Base-by-base conservation (phyloP, 495 filamentous ascomycete species). In the Xylaria sp. region DNA sequence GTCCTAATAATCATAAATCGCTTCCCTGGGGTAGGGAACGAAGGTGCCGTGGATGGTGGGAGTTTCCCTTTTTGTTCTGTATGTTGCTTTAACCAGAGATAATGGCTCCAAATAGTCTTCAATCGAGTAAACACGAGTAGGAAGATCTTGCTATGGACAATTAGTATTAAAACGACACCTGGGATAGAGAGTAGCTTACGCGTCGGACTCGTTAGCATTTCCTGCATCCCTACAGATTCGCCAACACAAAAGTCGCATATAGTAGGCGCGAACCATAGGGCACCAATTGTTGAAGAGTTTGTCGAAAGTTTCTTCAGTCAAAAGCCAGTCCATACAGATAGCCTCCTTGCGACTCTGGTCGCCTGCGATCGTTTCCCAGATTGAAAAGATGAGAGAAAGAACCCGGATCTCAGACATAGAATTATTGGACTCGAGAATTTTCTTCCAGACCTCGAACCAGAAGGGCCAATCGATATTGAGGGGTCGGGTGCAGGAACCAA, bases 231-330 rank as follows among this genome's bases (percentile, higher is more conserved):
- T 86, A 68, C 90, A 96, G 15, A 98, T 76, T 48, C 97, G 90
- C 96, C 96, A 99, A 81, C 95, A 97, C 19, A 97, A 79, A 44
- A 99, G 79, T 46, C 96, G 93, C 89, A 97, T 96, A 77, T 90
- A 98, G 80, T 98, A 99, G 21, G 94, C 93, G 71, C 96, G 88
- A 35, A 97, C 94, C 96, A 99, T 98, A 1, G 96, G 96, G 81
- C 95, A 98, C 96, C 96, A 99, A 78, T 98, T 94, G 77, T 91
- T 94, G 82, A 99, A 99, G 73, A 94, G 90, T 68, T 88, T 90
- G 61, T 93, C 89, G 79, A 98, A 98, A 19, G 90, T 84, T 48
- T 91, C 86, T 71, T 92, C 90, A 31, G 89, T 85, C n/a, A 99
- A 77, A 40, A 99, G 82, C 86, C 97, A 97, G 21, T 90, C 90